Percentiles rank a stretch among this genome's conserved stretches.
phyloP scores from a whole-genome alignment of 2,329 filamentous ascomycete genomes.

The Ophiostoma ulmi region DNA sequence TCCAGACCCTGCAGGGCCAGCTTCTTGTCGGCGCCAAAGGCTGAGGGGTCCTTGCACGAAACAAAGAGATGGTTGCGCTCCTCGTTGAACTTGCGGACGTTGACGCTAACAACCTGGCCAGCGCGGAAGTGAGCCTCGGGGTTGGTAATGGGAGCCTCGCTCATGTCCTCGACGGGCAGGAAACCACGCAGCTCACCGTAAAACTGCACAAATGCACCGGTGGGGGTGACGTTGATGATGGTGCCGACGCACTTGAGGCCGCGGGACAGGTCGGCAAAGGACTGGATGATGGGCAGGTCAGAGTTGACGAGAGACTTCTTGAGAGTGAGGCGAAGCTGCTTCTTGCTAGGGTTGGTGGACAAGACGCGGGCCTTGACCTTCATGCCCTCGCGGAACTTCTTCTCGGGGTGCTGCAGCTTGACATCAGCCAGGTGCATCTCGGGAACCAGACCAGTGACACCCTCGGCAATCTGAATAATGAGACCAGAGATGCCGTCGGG shows the following conservation, averaged over 20 bases:
- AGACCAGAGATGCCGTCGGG: constrained; percentile 74
- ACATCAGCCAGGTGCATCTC: constrained; percentile 87
- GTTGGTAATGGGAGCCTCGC: constrained; percentile 88
- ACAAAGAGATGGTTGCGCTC: constrained; percentile 70
- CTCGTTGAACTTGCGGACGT: constrained; percentile 74
- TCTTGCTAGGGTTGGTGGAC: constrained; percentile 68
- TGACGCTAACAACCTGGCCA: constrained; percentile 87
- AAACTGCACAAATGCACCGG: constrained; percentile 87
- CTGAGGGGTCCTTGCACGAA: constrained; percentile 84
- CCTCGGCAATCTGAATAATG: constrained; percentile 77
- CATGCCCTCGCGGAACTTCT: constrained; percentile 86
- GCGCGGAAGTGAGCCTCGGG: constrained; percentile 82
- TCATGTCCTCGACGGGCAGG: constrained; percentile 94
- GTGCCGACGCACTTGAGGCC: constrained; percentile 81
- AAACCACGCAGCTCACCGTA: constrained; percentile 80
- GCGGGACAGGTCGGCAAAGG: constrained; percentile 66
- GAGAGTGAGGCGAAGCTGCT: constrained; percentile 77
- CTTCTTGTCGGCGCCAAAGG: constrained; percentile 70
- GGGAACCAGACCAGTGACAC: constrained; percentile 81
- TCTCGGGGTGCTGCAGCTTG: constrained; percentile 83
- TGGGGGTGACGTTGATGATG: constrained; percentile 70
- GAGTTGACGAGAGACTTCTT: constrained; percentile 95
- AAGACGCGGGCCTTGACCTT: constrained; percentile 81
- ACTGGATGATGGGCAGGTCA: constrained; percentile 71
- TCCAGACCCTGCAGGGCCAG: constrained; percentile 68